Conservation (phyloP, 1,284 basidiomycete species). For the Rhodotorula glutinis region DNA sequence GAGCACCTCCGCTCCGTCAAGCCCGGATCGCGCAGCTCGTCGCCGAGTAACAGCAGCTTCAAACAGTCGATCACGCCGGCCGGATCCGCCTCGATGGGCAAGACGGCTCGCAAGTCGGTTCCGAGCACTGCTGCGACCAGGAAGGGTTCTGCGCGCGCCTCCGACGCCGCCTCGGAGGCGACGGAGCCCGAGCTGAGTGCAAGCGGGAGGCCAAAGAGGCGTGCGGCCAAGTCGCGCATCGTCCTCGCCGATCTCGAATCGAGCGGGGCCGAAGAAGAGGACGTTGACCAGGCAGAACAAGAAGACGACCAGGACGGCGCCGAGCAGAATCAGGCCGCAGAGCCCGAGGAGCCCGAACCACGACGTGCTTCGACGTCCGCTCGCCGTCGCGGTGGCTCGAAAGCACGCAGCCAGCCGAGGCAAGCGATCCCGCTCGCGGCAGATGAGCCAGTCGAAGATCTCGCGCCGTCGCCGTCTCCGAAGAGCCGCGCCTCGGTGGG, state of each 20-base stretch:
- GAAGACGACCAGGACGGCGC: too few species aligned
- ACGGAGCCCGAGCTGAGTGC: not conserved
- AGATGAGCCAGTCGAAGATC: not conserved
- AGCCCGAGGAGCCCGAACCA: not conserved
- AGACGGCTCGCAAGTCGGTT: not conserved
- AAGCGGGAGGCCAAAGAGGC: constrained; percentile 8
- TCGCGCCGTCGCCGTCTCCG: not conserved
- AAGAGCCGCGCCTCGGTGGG: not conserved
- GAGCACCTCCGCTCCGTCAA: constrained; percentile 36
- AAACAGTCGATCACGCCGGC: not conserved
- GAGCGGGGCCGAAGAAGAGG: constrained; percentile 2
- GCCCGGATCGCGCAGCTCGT: constrained; percentile 7
- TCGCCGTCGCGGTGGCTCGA: not conserved
- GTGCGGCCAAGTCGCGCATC: constrained; percentile 13
- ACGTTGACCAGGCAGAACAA: too few species aligned
- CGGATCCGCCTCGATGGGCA: not conserved
- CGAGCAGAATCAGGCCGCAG: too few species aligned
- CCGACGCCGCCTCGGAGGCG: not conserved
- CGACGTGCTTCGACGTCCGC: not conserved
- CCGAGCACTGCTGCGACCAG: not conserved
- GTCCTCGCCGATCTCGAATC: constrained; percentile 16
- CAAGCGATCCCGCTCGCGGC: not conserved
- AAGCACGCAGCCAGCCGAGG: not conserved
- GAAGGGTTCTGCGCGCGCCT: not conserved
- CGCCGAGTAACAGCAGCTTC: not conserved